Evolutionary conservation across 768 basidiomycete genomes (phyloP).

Genomic region (Hericium alpestre): DNA sequence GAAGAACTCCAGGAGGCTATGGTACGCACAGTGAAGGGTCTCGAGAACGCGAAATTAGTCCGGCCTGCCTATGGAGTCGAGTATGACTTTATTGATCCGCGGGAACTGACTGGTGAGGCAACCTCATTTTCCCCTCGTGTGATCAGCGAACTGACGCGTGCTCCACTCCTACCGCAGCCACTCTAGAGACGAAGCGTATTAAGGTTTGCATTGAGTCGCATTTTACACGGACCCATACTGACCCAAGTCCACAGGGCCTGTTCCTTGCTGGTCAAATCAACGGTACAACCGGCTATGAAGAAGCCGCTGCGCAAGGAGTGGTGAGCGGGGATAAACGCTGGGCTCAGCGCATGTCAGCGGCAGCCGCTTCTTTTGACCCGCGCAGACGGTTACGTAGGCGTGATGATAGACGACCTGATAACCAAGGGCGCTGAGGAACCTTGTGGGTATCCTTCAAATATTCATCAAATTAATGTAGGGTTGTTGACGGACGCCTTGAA

Average conservation of each 20-base stretch:
- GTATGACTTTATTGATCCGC: conserved; percentile 83
- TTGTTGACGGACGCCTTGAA: not conserved
- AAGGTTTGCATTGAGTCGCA: conserved; percentile 27
- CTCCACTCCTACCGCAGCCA: conserved; percentile 32
- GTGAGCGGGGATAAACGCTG: conserved; percentile 85
- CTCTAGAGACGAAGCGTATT: conserved; percentile 79
- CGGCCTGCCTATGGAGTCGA: conserved; percentile 87
- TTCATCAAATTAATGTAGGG: not conserved
- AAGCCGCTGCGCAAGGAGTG: conserved; percentile 85
- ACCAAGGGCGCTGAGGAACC: conserved; percentile 87
- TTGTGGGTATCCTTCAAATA: conserved; percentile 37
- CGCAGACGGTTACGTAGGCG: conserved; percentile 82
- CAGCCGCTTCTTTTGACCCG: conserved; percentile 58
- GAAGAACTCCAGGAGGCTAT: conserved; percentile 76
- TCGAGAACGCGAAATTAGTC: conserved; percentile 78
- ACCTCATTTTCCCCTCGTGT: not conserved
- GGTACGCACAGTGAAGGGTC: conserved; percentile 75
- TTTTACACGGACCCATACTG: not conserved
- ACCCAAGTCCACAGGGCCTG: conserved; percentile 20
- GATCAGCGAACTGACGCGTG: not conserved
- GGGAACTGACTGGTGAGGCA: conserved; percentile 59
- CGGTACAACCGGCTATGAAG: conserved; percentile 89
- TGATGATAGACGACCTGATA: conserved; percentile 87
- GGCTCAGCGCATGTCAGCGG: conserved; percentile 46
- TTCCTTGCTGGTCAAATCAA: conserved; percentile 29